Percentiles rank a stretch among this genome's conserved stretches.
phyloP scores from a whole-genome alignment of 768 basidiomycete species.

The Lactifluus pinguis region DNA sequence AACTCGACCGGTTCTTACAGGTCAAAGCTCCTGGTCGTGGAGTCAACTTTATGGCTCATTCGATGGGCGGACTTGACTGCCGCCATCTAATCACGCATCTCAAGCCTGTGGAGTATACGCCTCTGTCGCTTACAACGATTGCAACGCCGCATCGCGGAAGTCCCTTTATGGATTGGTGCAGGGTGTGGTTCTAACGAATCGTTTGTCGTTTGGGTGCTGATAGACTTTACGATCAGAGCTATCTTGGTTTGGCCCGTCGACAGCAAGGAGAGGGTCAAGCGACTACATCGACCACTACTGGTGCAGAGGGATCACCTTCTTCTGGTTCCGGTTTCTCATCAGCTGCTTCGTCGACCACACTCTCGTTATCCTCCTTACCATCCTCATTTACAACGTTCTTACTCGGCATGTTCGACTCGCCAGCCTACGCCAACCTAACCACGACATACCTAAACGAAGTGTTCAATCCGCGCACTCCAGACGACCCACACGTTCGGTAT shows the following conservation, averaged over 20 bases:
- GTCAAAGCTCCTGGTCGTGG: conserved; percentile 61
- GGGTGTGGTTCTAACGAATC: conserved; percentile 39
- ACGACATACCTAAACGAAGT: conserved; percentile 67
- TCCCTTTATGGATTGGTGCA: conserved; percentile 99
- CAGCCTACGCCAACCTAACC: conserved; percentile 92
- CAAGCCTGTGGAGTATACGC: conserved; percentile 71
- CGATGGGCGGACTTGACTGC: conserved; percentile 97
- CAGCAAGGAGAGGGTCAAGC: background rate
- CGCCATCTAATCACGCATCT: conserved; percentile 85
- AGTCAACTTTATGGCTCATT: conserved; percentile 91
- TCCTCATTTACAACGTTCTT: conserved; percentile 83
- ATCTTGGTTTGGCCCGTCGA: conserved; percentile 74
- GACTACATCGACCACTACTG: background rate
- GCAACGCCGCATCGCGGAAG: conserved; percentile 93
- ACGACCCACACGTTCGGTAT: conserved; percentile 79
- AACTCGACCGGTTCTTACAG: conserved; percentile 64
- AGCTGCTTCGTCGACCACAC: conserved; percentile 19
- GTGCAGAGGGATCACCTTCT: background rate
- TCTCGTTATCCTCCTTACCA: conserved; percentile 58
- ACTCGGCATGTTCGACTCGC: conserved; percentile 85
- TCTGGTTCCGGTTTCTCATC: background rate
- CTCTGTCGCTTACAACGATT: conserved; percentile 80
- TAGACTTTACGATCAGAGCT: conserved; percentile 41
- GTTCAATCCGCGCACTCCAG: conserved; percentile 78
- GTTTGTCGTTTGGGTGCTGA: background rate